Evolutionary conservation across 108 stramenopile genomes (phyloP).

Genomic region (Fistulifera pelliculosa): DNA sequence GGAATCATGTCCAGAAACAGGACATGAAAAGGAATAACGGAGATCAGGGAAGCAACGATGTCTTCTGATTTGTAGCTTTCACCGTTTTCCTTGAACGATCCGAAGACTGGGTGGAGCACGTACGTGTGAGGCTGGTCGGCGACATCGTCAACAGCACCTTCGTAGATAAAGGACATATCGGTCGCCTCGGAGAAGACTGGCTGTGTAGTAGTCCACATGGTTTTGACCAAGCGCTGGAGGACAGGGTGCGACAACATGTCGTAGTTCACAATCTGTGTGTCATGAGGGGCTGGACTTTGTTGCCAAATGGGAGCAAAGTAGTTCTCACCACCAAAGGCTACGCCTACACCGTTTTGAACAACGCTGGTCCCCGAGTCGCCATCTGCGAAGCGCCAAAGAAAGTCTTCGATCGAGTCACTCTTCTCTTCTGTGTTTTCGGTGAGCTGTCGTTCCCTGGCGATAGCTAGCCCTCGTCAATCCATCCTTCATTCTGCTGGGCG

Average conservation of each 20-base stretch:
- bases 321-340: background rate
- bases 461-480: slow-evolving; percentile 7
- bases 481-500: slow-evolving; percentile 8
- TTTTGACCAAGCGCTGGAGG: background rate
- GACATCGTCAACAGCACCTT: slow-evolving; percentile 3
- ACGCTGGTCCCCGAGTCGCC: background rate
- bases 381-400: background rate
- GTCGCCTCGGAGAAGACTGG: slow-evolving; percentile 5
- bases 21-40: background rate
- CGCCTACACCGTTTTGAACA: background rate
- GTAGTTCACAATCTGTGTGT: slow-evolving; percentile 6
- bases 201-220: background rate
- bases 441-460: too few species aligned
- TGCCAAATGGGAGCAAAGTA: slow-evolving; percentile 8
- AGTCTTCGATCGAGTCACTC: background rate
- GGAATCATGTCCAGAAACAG: background rate
- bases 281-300: background rate
- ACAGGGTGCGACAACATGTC: slow-evolving; percentile 5
- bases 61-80: background rate
- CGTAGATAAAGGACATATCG: background rate
- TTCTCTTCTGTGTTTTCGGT: background rate
- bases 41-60: slow-evolving; percentile 1
- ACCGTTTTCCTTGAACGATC: background rate
- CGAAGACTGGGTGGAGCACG: slow-evolving; percentile 6
- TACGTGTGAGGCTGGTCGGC: slow-evolving; percentile 4